phyloP scores from a whole-genome alignment of 2,329 filamentous ascomycete species.

The Paradendryphiella salina region DNA sequence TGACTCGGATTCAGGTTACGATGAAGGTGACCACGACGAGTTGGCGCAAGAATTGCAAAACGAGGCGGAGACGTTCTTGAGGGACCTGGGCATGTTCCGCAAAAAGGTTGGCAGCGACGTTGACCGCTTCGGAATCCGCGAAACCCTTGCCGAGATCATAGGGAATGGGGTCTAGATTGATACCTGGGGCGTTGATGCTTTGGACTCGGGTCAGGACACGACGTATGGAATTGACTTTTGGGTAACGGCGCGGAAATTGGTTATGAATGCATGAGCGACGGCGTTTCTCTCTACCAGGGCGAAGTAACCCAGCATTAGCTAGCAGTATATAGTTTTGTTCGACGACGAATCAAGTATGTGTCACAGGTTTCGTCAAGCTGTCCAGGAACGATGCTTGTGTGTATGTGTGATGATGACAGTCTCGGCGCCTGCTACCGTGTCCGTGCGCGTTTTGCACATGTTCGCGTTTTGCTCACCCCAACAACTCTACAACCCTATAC shows the following conservation, averaged over 20 bases:
- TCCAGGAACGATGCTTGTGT: background rate
- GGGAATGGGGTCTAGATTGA: constrained; percentile 1
- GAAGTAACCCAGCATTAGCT: background rate
- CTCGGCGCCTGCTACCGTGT: constrained; percentile 7
- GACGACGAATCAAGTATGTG: constrained; percentile 2
- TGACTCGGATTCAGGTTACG: constrained; percentile 57
- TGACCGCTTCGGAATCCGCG: constrained; percentile 57
- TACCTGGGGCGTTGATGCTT: background rate
- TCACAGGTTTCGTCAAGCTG: background rate
- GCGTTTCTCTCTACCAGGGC: constrained; percentile 23
- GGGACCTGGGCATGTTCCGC: constrained; percentile 78
- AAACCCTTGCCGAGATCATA: constrained; percentile 29
- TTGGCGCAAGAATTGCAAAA: constrained; percentile 70
- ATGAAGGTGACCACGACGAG: constrained; percentile 61
- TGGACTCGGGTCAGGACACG: background rate
- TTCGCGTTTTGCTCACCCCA: too few species aligned
- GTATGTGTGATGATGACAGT: background rate
- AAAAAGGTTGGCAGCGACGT: constrained; percentile 86
- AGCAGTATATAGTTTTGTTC: constrained; percentile 13
- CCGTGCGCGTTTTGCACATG: too few species aligned
- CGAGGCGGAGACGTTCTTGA: constrained; percentile 81
- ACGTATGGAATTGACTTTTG: background rate
- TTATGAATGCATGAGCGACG: constrained; percentile 41
- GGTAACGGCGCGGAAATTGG: constrained; percentile 8
- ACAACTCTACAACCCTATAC: too few species aligned